phyloP scores from a whole-genome alignment of 345 rosid genomes.

The Psidium guajava region DNA sequence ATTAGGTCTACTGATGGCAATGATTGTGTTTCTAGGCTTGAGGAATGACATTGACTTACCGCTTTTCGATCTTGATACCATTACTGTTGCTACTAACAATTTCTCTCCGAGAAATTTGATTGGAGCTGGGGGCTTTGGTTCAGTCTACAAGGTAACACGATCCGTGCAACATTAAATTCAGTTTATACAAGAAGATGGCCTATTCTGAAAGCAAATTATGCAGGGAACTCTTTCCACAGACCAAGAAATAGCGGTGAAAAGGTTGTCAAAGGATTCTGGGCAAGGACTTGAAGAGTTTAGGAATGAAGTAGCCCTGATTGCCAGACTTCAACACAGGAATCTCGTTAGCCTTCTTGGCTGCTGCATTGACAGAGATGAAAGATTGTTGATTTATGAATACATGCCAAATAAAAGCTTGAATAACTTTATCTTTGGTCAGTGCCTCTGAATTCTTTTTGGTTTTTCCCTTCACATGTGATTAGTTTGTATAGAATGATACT shows the following conservation, averaged over 20 bases:
- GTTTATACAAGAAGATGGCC: not conserved
- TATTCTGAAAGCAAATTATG: not conserved
- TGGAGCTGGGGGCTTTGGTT: constrained; percentile 43
- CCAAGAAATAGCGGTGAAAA: constrained; percentile 41
- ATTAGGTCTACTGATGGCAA: not conserved
- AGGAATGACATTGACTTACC: constrained; percentile 17
- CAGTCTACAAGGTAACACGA: constrained; percentile 24
- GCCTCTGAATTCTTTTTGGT: not conserved
- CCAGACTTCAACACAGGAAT: constrained; percentile 47
- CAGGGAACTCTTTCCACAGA: constrained; percentile 34
- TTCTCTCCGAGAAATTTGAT: constrained; percentile 25
- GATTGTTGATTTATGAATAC: constrained; percentile 25
- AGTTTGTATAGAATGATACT: not conserved
- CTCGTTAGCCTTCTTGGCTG: constrained; percentile 39
- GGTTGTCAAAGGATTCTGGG: constrained; percentile 24
- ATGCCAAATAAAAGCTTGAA: constrained; percentile 28
- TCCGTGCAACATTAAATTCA: not conserved
- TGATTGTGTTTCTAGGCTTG: too few relatives aligned
- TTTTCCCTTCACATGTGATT: not conserved
- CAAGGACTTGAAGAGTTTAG: constrained; percentile 32
- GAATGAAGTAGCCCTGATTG: constrained; percentile 26
- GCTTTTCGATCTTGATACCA: constrained; percentile 18
- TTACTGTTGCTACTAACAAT: constrained; percentile 23
- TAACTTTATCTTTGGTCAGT: constrained; percentile 27
- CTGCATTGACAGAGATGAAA: constrained; percentile 27